Conservation (phyloP, 2,329 filamentous ascomycete species). For the Xylariaceae sp. region DNA sequence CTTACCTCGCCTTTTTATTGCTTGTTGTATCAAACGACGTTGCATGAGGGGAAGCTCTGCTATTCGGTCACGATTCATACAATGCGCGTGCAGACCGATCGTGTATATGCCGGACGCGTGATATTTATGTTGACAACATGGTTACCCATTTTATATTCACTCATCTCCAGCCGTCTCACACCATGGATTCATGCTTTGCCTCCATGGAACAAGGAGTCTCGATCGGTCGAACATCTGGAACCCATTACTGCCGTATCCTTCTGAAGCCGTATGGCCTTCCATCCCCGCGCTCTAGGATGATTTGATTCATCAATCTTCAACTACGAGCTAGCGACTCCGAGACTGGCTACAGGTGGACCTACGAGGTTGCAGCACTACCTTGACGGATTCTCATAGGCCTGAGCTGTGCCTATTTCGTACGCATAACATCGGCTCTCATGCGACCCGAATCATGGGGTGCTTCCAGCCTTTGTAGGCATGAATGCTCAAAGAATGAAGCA, state of each 20-base stretch:
- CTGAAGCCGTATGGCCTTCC: neutral
- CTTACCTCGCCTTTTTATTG: constrained; percentile 16
- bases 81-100: constrained; percentile 1
- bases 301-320: neutral
- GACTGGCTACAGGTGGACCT: neutral
- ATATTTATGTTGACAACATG: neutral
- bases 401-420: neutral
- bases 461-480: neutral
- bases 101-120: neutral
- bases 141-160: neutral
- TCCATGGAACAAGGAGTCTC: neutral
- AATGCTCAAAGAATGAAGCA: neutral
- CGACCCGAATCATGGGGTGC: neutral
- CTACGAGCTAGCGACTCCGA: neutral
- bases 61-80: constrained; percentile 5
- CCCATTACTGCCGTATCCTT: neutral
- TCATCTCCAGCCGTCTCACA: neutral
- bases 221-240: neutral
- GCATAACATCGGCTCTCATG: neutral
- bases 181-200: neutral
- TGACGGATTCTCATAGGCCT: neutral
- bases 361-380: neutral
- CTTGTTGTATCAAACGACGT: constrained; percentile 9
- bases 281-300: neutral
- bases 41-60: constrained; percentile 11